Evolutionary conservation across 176 grass and related monocot species (phyloP), one percentile per base, ranked within the genome.

Genomic region (Aegilops longissima): DNA sequence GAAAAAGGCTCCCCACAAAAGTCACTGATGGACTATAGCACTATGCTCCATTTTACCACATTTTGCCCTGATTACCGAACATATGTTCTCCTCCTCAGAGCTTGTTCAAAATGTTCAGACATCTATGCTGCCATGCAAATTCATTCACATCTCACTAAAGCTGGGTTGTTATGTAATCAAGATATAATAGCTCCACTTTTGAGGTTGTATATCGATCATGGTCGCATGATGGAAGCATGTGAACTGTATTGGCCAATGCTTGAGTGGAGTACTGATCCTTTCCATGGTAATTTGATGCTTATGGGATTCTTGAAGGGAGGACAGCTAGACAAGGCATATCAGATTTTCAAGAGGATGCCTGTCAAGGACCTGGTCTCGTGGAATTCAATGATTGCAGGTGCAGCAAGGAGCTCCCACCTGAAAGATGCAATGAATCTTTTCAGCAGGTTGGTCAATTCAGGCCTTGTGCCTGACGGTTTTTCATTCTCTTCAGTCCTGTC

Each of bases 331-430:
- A 88, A 86, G 29, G 90, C 93, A 31, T 78, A 90, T 86, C 74
- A 66, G 35, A 85, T 92, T 84, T 95, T 95, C 88, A 95, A 88
- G 83, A 83, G 77, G 70, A 92, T 95, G 93, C 90, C 88, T 73
- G 45, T 76, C 23, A 92, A 80, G 89, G 90, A 95, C 73, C 88
- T 92, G 88, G 80, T 95, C 30, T 90, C 93, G 62, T 95, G 93
- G 93, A 95, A 95, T 80, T 92, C 93, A 85, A 90, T 92, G 88
- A 88, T 95, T 66, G 88, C 86, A 2, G 88, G 93, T 69, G 81
- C 85, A 20, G 83, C 73, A 61, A 88, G 86, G 88, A 84, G 21
- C 58, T 84, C 73, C 0, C 86, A 52, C 63, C 47, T 85, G 27
- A 92, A 84, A 82, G 86, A 90, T 70, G 90, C 88, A 65, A 84